Evolutionary conservation across 768 basidiomycete species (phyloP), one percentile per base, ranked within the genome.

Genomic region (Nevesoporus exiguus): DNA sequence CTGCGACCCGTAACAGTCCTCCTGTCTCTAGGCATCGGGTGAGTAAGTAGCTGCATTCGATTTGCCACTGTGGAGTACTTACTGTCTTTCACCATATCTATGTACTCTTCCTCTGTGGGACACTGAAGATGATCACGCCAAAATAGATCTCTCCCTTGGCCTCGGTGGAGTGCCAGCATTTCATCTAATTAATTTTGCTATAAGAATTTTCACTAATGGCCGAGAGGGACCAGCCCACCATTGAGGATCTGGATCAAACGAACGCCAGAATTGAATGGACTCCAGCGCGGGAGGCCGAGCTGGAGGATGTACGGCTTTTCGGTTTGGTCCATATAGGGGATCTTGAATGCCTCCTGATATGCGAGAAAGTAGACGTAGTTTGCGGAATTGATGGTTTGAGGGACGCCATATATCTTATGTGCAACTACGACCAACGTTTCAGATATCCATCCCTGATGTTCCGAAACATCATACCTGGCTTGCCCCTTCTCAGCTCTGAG

Each of bases 351-450:
- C 58, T 95, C 90, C 59, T 93, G 80, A 66, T 86, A 93, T 0
- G 94, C 96, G 37, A 93, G 83, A 68, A 98, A 99, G 67, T 96
- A 98, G 36, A 93, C 93, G 62, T 98, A 98, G 71, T 97, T 98
- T 2, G 96, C 95, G 4, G 88, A 84, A 69, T 99, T 99, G 72
- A 99, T 93, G 0, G 95, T 96, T 69, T 98, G 95, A 1, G 96
- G 92, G 2, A 97, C 76, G 3, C 96, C 96, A 63, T 93, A 99
- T 60, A 99, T 94, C 77, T 90, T 93, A 73, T 99, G 95, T 0
- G 95, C 85, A n/a, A 94, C 95, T 86, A 21, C n/a, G 42, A 49
- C 17, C 25, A 25, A 19, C 0, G 19, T 14, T 31, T 49, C 40
- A 52, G 22, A 27, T 30, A 40, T n/a, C 39, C 4, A 4, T n/a